phyloP scores from a whole-genome alignment of 768 basidiomycete genomes.

The Aureoboletus auriporus region DNA sequence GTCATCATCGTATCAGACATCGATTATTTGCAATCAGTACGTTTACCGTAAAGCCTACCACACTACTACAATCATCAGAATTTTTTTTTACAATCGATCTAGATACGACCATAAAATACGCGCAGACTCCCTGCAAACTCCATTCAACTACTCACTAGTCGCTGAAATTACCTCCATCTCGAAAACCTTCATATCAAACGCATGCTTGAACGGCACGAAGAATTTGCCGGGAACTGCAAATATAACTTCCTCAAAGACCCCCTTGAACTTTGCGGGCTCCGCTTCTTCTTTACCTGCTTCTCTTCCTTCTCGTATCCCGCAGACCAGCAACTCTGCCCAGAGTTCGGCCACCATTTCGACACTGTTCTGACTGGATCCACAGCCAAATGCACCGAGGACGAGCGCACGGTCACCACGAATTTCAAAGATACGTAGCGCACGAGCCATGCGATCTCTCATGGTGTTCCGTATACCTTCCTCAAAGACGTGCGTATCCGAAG shows the following conservation, averaged over 20 bases:
- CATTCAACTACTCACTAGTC: slow-evolving; percentile 21
- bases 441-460: slow-evolving; percentile 49
- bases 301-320: slow-evolving; percentile 26
- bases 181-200: slow-evolving; percentile 38
- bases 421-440: slow-evolving; percentile 41
- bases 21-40: too few relatives aligned
- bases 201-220: slow-evolving; percentile 34
- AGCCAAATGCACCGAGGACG: slow-evolving; percentile 45
- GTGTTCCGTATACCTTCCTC: slow-evolving; percentile 36
- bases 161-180: slow-evolving; percentile 32
- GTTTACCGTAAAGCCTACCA: too few relatives aligned
- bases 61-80: too few relatives aligned
- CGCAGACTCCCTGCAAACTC: background rate
- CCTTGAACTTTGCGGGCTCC: slow-evolving; percentile 34
- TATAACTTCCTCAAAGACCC: slow-evolving; percentile 38
- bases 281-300: slow-evolving; percentile 13
- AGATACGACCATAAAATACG: background rate
- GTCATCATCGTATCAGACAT: slow-evolving; percentile 2
- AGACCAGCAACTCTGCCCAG: slow-evolving; percentile 44
- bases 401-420: slow-evolving; percentile 35
- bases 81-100: background rate
- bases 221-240: slow-evolving; percentile 41
- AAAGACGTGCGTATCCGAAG: slow-evolving; percentile 32
- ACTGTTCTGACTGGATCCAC: slow-evolving; percentile 39
- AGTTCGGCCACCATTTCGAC: slow-evolving; percentile 39